Base-by-base conservation (phyloP, 164 flowering plant genomes). In the Vitis riparia region DNA sequence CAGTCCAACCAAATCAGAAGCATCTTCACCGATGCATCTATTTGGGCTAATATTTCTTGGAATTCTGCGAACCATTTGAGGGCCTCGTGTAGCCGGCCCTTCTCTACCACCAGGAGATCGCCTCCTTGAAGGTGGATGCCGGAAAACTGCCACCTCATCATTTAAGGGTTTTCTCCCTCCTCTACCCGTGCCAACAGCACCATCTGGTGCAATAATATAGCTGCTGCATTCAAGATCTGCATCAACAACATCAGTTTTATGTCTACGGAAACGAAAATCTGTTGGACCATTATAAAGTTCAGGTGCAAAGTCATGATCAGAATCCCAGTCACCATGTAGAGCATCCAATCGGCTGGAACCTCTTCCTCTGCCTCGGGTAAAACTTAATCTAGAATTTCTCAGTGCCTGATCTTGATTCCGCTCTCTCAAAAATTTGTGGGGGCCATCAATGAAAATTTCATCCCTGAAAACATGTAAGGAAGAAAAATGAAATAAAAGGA, bases 61-160 rank as follows among this genome's bases (percentile, higher is more conserved):
- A 62, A 80, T 30, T 67, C 88, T 74, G 6, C 73, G 84, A 51
- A 77, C 70, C 80, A 81, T 83, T 71, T 71, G 87, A 58, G 68
- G 59, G 19, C 84, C 81, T 62, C 82, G 82, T 48, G 73, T 30
- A 11, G 65, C 59, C 55, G 76, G 77, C 16, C 79, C 87, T 51
- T 72, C 87, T 68, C 85, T 82, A 19, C 71, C 75, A n/a, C 80
- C 82, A 62, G 87, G 87, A 49, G 90, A 84, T 7, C 83, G 73
- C 72, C 89, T 80, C 74, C 93, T 84, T 37, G 82, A 67, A 8
- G 82, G 67, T 16, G 73, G 63, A 73, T 78, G 85, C 27, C 77
- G 78, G 51, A 76, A 78, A 67, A 62, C 58, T 53, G 83, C 65
- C 62, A 74, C 62, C 32, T 81, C 88, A 66, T 81, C 79, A 68